Evolutionary conservation across 78 protist species (phyloP), one percentile per base, ranked within the genome.

Genomic region (Protostelium mycophagum): DNA sequence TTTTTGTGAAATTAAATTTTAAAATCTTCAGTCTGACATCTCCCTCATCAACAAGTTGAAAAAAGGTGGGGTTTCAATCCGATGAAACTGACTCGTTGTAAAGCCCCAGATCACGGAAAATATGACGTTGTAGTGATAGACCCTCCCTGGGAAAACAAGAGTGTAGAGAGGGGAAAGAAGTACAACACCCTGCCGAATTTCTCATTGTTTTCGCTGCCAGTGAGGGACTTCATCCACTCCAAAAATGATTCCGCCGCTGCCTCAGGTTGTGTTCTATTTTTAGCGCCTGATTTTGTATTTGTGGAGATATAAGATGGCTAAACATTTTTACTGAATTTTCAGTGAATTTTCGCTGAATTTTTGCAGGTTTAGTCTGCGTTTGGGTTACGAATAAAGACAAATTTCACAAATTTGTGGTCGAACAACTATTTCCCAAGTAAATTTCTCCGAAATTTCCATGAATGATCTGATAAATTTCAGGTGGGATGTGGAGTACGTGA

Each of bases 91-190:
- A 51, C 73, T n/a, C n/a, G n/a, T n/a, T n/a, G n/a, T n/a, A n/a
- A n/a, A 51, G 73, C 73, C 73, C 73, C 73, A 51, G 31, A 51
- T 51, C 73, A 51, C 73, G 73, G 73, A 25, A 5, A 85, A 16
- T 85, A 85, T 16, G 16, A 85, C 16, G 16, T 85, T 16, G 86
- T 85, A 5, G 86, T 85, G 29, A 85, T 85, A 16, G 86, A 85
- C 16, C 86, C 86, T 85, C 86, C 86, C 37, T 85, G 86, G 86
- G 86, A 85, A 36, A 85, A 85, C 37, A 85, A 85, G 16, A 85
- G 86, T 36, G 86, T 36, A 37, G 86, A 35, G 5, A 5, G 86
- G 86, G 16, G 86, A 5, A 85, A 85, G 16, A 85, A 85, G 86
- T 85, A 85, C 37, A 35, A 85, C 35, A 85, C 86, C 36, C 86